Conservation (phyloP, 768 basidiomycete species). For the Scleroderma bovista region DNA sequence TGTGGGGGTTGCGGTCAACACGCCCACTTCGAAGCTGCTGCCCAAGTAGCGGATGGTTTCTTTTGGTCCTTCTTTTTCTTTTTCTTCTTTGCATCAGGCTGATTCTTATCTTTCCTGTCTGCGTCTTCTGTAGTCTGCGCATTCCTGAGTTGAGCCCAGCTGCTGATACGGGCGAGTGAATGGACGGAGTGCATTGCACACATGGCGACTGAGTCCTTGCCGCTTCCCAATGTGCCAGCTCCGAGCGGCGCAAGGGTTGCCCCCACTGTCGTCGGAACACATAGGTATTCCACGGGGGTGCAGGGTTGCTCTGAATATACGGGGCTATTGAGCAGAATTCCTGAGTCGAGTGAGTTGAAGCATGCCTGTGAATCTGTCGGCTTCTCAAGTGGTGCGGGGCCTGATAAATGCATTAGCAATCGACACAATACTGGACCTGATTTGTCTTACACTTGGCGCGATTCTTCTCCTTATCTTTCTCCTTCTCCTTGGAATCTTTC, state of each 20-base stretch:
- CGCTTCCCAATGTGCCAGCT: conserved; percentile 15
- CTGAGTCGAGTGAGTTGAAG: conserved; percentile 59
- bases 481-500: conserved; percentile 70
- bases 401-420: conserved; percentile 23
- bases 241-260: conserved; percentile 35
- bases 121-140: conserved; percentile 28
- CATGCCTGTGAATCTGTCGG: conserved; percentile 39
- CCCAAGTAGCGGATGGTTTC: conserved; percentile 43
- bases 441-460: conserved; percentile 28
- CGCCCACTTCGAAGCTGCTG: conserved; percentile 67
- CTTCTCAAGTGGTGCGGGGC: conserved; percentile 39
- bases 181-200: conserved; percentile 75
- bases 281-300: conserved; percentile 7
- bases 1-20: conserved; percentile 36
- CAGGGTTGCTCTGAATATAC: conserved; percentile 11
- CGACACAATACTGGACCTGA: neutral
- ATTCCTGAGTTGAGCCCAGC: conserved; percentile 59
- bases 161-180: conserved; percentile 64
- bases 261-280: conserved; percentile 18
- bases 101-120: conserved; percentile 25
- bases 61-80: conserved; percentile 34
- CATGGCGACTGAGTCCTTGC: conserved; percentile 63
- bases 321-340: conserved; percentile 29
- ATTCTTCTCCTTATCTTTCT: no score
- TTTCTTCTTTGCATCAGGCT: conserved; percentile 26